These are phyloP conservation scores for Cokeromyces recurvatus DNA, from an alignment of 371 early-diverging fungal genomes.

Conservation along the genomic window DNA sequence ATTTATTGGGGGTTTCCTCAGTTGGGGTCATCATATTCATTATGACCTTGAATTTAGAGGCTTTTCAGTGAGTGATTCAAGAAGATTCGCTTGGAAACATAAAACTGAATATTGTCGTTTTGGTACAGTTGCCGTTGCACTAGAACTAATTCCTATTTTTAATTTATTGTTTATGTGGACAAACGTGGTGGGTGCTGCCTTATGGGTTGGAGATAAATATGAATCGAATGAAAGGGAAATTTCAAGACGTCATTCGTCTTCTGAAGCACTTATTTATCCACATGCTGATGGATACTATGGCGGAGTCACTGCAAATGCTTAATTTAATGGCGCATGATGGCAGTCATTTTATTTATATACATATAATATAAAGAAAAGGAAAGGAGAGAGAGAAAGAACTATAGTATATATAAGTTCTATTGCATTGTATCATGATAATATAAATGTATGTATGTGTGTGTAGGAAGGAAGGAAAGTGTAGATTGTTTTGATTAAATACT, in stretches of 20 bases:
- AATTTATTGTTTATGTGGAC: conserved; percentile 72
- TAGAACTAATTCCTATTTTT: conserved; percentile 65
- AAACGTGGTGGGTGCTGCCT: conserved; percentile 70
- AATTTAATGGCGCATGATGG: too few relatives aligned
- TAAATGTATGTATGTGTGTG: too few relatives aligned
- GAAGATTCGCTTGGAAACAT: conserved; percentile 42
- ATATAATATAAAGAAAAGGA: too few relatives aligned
- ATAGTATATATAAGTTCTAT: too few relatives aligned
- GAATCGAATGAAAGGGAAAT: conserved; percentile 37
- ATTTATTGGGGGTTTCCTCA: background rate
- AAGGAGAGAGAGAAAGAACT: too few relatives aligned
- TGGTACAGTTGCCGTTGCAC: conserved; percentile 57
- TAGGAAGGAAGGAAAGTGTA: too few relatives aligned
- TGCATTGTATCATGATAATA: background rate
- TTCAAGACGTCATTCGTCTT: conserved; percentile 4
- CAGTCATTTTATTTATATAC: too few relatives aligned
- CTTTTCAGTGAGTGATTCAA: conserved; percentile 40
- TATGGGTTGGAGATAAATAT: conserved; percentile 68
- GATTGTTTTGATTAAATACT: too few relatives aligned
- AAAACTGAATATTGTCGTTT: conserved; percentile 46
- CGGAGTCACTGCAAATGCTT: too few relatives aligned
- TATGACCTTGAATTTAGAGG: conserved; percentile 57
- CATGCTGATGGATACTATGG: conserved; percentile 1
- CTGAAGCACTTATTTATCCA: conserved; percentile 1
- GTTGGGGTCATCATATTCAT: conserved; percentile 51